Conservation (phyloP, 257 asterid species). For the Lithospermum erythrorhizon region DNA sequence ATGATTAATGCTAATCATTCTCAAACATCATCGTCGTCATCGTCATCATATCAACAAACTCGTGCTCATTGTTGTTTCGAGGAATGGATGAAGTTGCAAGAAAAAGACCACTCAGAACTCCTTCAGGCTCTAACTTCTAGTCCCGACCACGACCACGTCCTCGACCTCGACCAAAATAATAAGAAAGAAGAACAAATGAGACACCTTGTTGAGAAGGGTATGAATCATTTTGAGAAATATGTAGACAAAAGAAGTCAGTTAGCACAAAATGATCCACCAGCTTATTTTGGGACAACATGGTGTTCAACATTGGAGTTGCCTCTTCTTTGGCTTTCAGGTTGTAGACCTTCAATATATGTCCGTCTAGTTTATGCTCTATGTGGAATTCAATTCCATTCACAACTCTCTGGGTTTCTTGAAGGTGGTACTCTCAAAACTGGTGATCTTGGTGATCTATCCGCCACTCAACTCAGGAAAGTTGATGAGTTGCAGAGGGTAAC, state of each 20-base stretch:
- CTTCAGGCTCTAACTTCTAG: slow-evolving; percentile 11
- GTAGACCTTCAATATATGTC: slow-evolving; percentile 41
- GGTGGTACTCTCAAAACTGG: slow-evolving; percentile 15
- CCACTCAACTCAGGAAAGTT: slow-evolving; percentile 21
- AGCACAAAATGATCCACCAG: slow-evolving; percentile 27
- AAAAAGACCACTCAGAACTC: slow-evolving; percentile 26
- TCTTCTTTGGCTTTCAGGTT: slow-evolving; percentile 47
- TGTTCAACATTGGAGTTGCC: slow-evolving; percentile 42
- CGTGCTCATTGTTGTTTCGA: slow-evolving; percentile 7
- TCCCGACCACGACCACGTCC: background rate
- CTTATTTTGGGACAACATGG: slow-evolving; percentile 40
- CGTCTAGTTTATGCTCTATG: slow-evolving; percentile 36
- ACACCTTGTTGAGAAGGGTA: slow-evolving; percentile 18
- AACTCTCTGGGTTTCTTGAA: slow-evolving; percentile 20
- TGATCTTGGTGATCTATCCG: slow-evolving; percentile 21
- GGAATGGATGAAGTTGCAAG: slow-evolving; percentile 24
- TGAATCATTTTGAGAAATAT: slow-evolving; percentile 24
- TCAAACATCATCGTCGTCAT: too few species aligned
- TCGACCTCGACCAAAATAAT: too few species aligned
- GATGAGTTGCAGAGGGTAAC: slow-evolving; percentile 29
- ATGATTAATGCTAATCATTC: too few species aligned
- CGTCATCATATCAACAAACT: background rate
- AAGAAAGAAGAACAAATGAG: background rate
- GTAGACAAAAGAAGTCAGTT: slow-evolving; percentile 14
- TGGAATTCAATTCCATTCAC: slow-evolving; percentile 29